Percentiles rank a stretch among this genome's conserved stretches.
phyloP scores from a whole-genome alignment of 192 early-diverging fungal genomes.

The Tieghemiomyces parasiticus region DNA sequence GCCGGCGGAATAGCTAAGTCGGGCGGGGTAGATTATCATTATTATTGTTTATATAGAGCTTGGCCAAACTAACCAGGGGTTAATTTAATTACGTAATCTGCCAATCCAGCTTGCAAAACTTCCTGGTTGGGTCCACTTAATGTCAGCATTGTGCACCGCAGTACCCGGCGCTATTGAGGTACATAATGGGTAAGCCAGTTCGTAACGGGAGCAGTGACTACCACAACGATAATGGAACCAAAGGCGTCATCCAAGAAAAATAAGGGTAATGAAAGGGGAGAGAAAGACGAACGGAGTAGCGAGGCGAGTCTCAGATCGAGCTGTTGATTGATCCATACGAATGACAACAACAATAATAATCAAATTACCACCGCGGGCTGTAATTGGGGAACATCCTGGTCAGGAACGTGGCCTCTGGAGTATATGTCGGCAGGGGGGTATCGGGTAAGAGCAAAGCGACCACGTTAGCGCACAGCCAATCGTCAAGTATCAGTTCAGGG shows the following conservation, averaged over 20 bases:
- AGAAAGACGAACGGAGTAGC: too few species aligned
- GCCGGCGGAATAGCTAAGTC: background rate
- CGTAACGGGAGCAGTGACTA: too few species aligned
- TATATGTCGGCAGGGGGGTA: background rate
- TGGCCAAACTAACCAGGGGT: background rate
- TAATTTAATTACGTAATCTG: background rate
- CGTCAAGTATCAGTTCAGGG: background rate
- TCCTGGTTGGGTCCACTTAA: too few species aligned
- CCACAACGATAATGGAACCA: too few species aligned
- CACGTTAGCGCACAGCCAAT: background rate
- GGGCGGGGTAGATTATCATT: background rate
- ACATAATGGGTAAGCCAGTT: too few species aligned
- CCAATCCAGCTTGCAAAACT: background rate
- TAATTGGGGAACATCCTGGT: slow-evolving; percentile 10
- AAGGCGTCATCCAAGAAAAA: too few species aligned
- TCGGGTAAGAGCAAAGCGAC: background rate
- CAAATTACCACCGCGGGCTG: background rate
- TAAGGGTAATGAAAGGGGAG: too few species aligned
- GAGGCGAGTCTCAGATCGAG: too few species aligned
- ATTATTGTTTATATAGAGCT: background rate
- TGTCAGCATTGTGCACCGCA: too few species aligned
- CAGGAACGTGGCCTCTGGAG: slow-evolving; percentile 7
- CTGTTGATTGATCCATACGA: background rate
- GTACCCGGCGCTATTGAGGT: too few species aligned
- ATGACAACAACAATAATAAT: background rate